Conservation (phyloP, 83 land plant genomes). For the Thuja plicata region DNA sequence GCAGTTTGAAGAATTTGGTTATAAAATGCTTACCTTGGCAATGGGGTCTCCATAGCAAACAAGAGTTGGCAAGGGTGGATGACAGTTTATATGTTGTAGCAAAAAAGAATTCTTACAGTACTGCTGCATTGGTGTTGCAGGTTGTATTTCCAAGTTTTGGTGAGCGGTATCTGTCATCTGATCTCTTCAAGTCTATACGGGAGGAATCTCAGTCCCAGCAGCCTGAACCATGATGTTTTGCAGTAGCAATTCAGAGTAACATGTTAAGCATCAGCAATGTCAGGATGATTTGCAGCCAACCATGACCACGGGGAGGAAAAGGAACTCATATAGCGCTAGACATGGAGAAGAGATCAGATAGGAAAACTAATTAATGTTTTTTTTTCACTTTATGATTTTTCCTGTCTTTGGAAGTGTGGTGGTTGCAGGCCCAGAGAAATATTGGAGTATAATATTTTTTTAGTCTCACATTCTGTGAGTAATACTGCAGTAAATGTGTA, state of each 20-base stretch:
- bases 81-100: neutral
- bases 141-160: constrained; percentile 64
- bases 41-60: neutral
- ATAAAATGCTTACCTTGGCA: neutral
- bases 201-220: constrained; percentile 62
- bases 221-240: constrained; percentile 35
- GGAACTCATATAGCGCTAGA: neutral
- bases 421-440: neutral
- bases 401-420: neutral
- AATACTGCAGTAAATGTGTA: neutral
- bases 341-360: neutral
- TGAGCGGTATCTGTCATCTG: constrained; percentile 56
- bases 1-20: neutral
- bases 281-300: constrained; percentile 2
- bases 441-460: neutral
- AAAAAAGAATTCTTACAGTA: neutral
- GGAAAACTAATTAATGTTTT: neutral
- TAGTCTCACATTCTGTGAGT: neutral
- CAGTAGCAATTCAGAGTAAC: neutral
- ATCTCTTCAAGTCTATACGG: constrained; percentile 58
- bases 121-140: constrained; percentile 7
- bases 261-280: neutral
- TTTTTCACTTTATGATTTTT: neutral
- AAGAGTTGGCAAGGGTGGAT: neutral
- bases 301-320: neutral